A percentile compares a stretch with the other conserved stretches of the same genome.
phyloP scores from a whole-genome alignment of 371 early-diverging fungal genomes.

The Rhizopus sp. region DNA sequence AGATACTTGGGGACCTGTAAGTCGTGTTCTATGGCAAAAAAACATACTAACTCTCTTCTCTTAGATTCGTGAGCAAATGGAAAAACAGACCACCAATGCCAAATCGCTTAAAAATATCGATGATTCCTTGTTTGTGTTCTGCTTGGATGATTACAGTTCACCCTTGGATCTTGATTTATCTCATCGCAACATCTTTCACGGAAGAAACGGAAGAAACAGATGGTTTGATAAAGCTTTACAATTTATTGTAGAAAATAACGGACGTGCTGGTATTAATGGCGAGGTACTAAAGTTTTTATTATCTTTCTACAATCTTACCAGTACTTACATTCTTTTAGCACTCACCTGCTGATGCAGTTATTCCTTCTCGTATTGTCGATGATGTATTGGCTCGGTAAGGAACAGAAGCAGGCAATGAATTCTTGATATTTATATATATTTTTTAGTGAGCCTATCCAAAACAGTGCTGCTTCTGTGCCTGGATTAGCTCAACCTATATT shows the following conservation, averaged over 20 bases:
- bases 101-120: slow-evolving; percentile 71
- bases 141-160: slow-evolving; percentile 78
- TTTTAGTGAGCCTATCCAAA: slow-evolving; percentile 56
- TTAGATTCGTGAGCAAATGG: slow-evolving; percentile 41
- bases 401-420: slow-evolving; percentile 1
- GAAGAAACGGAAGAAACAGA: slow-evolving; percentile 76
- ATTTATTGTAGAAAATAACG: slow-evolving; percentile 82
- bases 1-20: slow-evolving; percentile 73
- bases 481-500: slow-evolving; percentile 53
- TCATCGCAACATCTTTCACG: slow-evolving; percentile 81
- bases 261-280: slow-evolving; percentile 91
- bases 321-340: slow-evolving; percentile 52
- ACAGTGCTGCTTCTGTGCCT: slow-evolving; percentile 25
- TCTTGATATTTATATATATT: not conserved
- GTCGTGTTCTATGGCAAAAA: not conserved
- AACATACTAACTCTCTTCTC: not conserved
- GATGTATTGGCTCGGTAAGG: slow-evolving; percentile 59
- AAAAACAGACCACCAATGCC: slow-evolving; percentile 52
- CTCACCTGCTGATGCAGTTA: slow-evolving; percentile 90
- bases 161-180: slow-evolving; percentile 61
- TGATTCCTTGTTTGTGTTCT: slow-evolving; percentile 81
- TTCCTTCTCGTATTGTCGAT: slow-evolving; percentile 78
- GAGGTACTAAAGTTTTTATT: slow-evolving; percentile 59
- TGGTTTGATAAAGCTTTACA: slow-evolving; percentile 97
- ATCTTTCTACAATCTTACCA: not conserved